Conservation (phyloP, 2,329 filamentous ascomycete species). For the Chrysoporthe puriensis region DNA sequence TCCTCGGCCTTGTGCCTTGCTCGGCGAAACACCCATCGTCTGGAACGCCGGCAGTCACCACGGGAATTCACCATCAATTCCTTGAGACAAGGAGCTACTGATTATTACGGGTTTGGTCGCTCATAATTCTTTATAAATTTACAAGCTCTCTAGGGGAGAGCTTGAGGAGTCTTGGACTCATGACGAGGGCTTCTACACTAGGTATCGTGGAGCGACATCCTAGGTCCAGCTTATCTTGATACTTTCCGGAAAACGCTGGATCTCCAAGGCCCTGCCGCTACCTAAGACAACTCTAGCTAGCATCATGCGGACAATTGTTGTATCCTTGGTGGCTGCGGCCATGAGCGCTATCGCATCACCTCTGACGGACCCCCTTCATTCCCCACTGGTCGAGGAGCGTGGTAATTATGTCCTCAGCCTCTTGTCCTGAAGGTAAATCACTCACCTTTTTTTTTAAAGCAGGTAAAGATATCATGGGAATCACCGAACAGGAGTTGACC, state of each 20-base stretch:
- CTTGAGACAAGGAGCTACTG: neutral
- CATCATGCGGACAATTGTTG: neutral
- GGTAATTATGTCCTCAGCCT: neutral
- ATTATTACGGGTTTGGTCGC: neutral
- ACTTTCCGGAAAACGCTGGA: neutral
- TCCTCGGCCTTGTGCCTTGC: neutral
- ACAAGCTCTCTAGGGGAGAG: neutral
- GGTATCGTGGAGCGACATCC: neutral
- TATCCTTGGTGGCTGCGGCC: neutral
- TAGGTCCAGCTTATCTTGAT: neutral
- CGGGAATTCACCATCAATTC: neutral
- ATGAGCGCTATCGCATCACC: neutral
- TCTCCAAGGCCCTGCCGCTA: neutral
- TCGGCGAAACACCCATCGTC: neutral
- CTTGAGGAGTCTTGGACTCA: too few relatives aligned
- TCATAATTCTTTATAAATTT: neutral
- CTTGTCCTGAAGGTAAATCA: neutral
- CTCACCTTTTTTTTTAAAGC: neutral
- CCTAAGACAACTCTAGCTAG: neutral
- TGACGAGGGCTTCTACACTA: neutral
- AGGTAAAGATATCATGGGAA: neutral
- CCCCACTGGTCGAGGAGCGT: neutral
- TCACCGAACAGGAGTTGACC: slow-evolving; percentile 21
- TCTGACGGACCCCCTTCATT: neutral
- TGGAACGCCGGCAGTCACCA: neutral